Conservation (phyloP, 2,329 filamentous ascomycete genomes). For the Trichoderma hamatum region DNA sequence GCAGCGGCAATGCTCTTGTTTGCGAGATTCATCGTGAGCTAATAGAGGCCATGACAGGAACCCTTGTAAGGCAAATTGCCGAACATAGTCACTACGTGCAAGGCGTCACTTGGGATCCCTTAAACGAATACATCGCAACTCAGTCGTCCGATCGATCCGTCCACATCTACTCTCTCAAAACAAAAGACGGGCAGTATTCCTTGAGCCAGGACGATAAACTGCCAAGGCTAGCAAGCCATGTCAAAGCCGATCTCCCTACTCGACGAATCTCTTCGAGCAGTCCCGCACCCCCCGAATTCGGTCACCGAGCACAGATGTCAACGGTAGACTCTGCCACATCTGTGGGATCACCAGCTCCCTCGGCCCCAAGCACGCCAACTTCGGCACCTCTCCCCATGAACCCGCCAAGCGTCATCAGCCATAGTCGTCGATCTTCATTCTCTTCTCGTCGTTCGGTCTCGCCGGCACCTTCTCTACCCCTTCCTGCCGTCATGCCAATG, state of each 20-base stretch:
- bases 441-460: slow-evolving; percentile 86
- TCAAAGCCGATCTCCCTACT: slow-evolving; percentile 86
- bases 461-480: slow-evolving; percentile 87
- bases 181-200: slow-evolving; percentile 93
- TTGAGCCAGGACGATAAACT: slow-evolving; percentile 68
- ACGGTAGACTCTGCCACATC: slow-evolving; percentile 55
- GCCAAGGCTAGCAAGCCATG: slow-evolving; percentile 77
- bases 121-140: slow-evolving; percentile 97
- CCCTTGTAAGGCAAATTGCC: slow-evolving; percentile 85
- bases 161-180: slow-evolving; percentile 94
- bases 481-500: slow-evolving; percentile 93
- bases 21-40: slow-evolving; percentile 13
- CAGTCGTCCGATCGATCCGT: slow-evolving; percentile 98
- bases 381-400: slow-evolving; percentile 94
- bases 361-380: slow-evolving; percentile 90
- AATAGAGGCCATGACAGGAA: slow-evolving; percentile 42
- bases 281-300: slow-evolving; percentile 84
- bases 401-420: slow-evolving; percentile 82
- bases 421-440: slow-evolving; percentile 94
- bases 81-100: slow-evolving; percentile 99
- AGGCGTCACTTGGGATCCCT: slow-evolving; percentile 95
- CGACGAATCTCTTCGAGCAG: slow-evolving; percentile 89
- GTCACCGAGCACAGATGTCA: slow-evolving; percentile 66
- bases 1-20: slow-evolving; percentile 34
- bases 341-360: slow-evolving; percentile 82